phyloP scores from a whole-genome alignment of 164 flowering plant species.

The Annona cherimola region DNA sequence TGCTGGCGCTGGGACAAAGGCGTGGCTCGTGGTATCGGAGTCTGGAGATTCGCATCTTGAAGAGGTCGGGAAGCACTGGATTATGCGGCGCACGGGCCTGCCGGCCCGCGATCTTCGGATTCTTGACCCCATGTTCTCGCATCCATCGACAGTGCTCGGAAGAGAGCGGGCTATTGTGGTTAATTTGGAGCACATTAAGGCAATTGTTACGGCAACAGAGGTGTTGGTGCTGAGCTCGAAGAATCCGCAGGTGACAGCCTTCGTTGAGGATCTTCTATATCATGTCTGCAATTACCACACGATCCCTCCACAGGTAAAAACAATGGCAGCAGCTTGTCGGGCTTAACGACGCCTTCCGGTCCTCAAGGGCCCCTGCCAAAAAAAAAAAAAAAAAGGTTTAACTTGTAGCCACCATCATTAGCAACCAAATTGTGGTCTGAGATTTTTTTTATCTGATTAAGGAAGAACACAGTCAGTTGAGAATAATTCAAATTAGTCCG shows the following conservation, averaged over 20 bases:
- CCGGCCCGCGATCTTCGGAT: constrained; percentile 33
- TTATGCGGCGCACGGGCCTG: constrained; percentile 33
- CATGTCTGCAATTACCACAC: constrained; percentile 17
- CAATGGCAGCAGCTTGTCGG: too few species aligned
- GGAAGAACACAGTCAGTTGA: too few species aligned
- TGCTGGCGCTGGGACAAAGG: constrained; percentile 13
- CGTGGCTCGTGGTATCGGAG: constrained; percentile 36
- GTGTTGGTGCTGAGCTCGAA: constrained; percentile 27
- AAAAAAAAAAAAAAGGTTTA: too few species aligned
- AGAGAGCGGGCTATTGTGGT: constrained; percentile 36
- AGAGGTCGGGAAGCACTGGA: constrained; percentile 29
- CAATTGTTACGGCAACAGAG: constrained; percentile 34
- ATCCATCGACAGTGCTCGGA: constrained; percentile 31
- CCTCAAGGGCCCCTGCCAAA: too few species aligned
- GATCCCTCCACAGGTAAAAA: constrained; percentile 16
- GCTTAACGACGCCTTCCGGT: too few species aligned
- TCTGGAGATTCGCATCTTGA: constrained; percentile 27
- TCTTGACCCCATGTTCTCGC: constrained; percentile 29
- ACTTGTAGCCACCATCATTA: too few species aligned
- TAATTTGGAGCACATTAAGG: constrained; percentile 39
- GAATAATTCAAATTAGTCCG: too few species aligned
- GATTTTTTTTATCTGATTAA: too few species aligned
- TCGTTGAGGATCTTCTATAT: constrained; percentile 29
- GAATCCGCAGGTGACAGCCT: constrained; percentile 29
- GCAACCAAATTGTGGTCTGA: too few species aligned